phyloP scores from a whole-genome alignment of 345 rosid genomes.

The Melaleuca alternifolia region DNA sequence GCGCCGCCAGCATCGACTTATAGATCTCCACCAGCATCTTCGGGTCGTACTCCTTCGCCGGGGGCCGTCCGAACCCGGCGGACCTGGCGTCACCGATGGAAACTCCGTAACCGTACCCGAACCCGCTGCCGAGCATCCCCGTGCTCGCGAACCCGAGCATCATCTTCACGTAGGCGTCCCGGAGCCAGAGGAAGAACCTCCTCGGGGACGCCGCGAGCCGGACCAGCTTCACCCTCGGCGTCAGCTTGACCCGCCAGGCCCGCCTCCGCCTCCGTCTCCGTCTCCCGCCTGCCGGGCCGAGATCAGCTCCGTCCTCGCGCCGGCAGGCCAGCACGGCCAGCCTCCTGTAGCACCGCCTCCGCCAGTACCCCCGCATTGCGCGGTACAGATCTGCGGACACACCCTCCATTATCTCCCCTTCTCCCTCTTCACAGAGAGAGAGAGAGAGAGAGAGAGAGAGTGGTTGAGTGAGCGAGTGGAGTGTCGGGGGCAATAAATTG shows the following conservation, averaged over 20 bases:
- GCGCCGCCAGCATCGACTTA: slow-evolving; percentile 45
- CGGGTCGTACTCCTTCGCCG: slow-evolving; percentile 43
- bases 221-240: slow-evolving; percentile 21
- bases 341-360: slow-evolving; percentile 25
- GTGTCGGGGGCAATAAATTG: background rate
- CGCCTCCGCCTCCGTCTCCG: slow-evolving; percentile 1
- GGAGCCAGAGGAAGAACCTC: slow-evolving; percentile 32
- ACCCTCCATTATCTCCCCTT: background rate
- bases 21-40: slow-evolving; percentile 60
- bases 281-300: slow-evolving; percentile 1
- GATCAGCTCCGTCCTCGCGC: slow-evolving; percentile 7
- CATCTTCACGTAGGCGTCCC: slow-evolving; percentile 52
- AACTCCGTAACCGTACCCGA: slow-evolving; percentile 6
- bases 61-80: slow-evolving; percentile 10
- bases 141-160: slow-evolving; percentile 44
- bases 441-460: background rate
- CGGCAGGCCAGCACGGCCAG: background rate
- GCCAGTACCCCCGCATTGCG: slow-evolving; percentile 15
- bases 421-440: background rate
- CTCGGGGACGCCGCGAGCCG: slow-evolving; percentile 12
- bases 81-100: background rate
- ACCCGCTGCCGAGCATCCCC: slow-evolving; percentile 6
- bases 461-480: fast-evolving
- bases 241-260: slow-evolving; percentile 31
- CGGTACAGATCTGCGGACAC: background rate